Base-by-base conservation (phyloP, 2,329 filamentous ascomycete species). In the Dothidotthia symphoricarpi region DNA sequence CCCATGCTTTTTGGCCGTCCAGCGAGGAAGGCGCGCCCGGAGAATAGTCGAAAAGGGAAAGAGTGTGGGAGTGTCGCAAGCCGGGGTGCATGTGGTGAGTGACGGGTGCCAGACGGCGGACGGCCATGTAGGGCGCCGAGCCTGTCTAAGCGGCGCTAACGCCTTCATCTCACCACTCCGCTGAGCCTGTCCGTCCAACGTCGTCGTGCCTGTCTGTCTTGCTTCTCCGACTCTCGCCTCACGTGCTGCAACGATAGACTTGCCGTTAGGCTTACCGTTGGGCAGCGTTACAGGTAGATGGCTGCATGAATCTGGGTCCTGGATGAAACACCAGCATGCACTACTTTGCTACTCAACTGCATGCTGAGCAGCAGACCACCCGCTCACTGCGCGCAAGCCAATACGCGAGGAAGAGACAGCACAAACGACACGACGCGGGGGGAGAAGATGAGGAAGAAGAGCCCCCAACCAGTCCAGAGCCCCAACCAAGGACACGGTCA, bases 1-100 rank as follows among this genome's bases (percentile, higher is more conserved):
- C 66, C 66, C 66, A 69, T 69, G 34, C 39, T 55, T 40, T 37
- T 50, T 51, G 52, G 58, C 47, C 55, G 45, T 47, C 49, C 55
- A 49, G 54, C 47, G 39, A 45, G 37, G 41, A 49, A 55, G 51
- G 43, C 48, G 47, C 44, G 47, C 54, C 45, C 41, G 40, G 31
- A 9, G 5, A 22, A 22, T 5, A 22, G 19, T 22, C 19, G 19
- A 22, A 19, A 22, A 15, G 27, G 16, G 37, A 34, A 35, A 30
- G 14, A 25, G 38, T 22, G 31, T 33, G 28, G 14, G 29, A 36
- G 19, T 28, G 41, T 40, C 28, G 37, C 31, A 41, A 32, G 43
- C 34, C 31, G 38, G 42, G 27, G 38, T 39, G 39, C 43, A 45
- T 41, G 36, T 35, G 28, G 17, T 40, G 36, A 38, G 26, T 9